Conservation (phyloP, 1,284 basidiomycete species). For the Naganishia liquefaciens region DNA sequence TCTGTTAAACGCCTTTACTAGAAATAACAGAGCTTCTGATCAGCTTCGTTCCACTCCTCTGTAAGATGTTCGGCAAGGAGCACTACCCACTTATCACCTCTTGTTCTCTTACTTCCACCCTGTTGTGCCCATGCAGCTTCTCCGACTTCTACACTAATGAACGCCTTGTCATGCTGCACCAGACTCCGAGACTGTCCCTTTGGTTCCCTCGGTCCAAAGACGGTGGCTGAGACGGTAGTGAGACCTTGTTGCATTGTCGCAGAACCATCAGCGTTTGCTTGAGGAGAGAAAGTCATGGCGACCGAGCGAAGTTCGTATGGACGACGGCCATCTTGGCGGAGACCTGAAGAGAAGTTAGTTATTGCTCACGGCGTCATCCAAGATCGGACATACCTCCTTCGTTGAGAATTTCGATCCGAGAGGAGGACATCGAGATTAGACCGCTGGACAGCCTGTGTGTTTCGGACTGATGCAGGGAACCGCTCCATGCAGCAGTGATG, state of each 20-base stretch:
- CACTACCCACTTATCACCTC: constrained; percentile 79
- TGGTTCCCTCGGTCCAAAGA: constrained; percentile 89
- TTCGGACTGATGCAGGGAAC: neutral
- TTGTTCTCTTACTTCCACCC: constrained; percentile 70
- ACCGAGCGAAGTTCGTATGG: constrained; percentile 87
- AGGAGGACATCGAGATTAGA: constrained; percentile 50
- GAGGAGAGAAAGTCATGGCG: constrained; percentile 72
- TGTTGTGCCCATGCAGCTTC: constrained; percentile 82
- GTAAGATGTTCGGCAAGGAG: neutral
- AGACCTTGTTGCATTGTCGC: constrained; percentile 84
- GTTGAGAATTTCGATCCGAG: constrained; percentile 83
- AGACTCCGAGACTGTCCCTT: constrained; percentile 70
- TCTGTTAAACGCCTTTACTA: constrained; percentile 76
- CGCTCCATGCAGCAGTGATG: neutral
- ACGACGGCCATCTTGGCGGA: constrained; percentile 83
- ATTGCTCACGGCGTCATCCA: neutral
- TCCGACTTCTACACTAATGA: constrained; percentile 79
- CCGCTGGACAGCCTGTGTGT: neutral
- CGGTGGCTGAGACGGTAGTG: constrained; percentile 79
- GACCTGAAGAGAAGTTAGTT: constrained; percentile 43
- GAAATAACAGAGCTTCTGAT: neutral
- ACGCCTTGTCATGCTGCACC: constrained; percentile 69
- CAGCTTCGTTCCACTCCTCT: neutral
- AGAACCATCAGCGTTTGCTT: constrained; percentile 77
- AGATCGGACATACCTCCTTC: constrained; percentile 65